Percentiles rank a stretch among this genome's conserved stretches.
These are phyloP conservation scores for Periconia digitata DNA, from an alignment of 2,329 filamentous ascomycete genomes.

Conservation along the genomic window DNA sequence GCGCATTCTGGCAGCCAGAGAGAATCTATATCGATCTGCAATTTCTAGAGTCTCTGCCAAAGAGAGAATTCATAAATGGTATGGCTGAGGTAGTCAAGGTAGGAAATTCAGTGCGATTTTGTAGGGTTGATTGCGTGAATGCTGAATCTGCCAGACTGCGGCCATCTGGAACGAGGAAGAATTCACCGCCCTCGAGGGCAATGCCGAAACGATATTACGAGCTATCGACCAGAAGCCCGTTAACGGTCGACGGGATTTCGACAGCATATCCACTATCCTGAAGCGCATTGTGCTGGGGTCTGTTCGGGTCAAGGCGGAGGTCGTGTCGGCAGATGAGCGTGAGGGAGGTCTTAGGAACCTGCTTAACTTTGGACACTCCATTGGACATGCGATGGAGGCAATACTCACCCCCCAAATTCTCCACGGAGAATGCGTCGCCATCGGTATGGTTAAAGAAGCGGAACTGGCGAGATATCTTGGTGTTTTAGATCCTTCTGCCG, in stretches of 20 bases:
- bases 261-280: slow-evolving; percentile 61
- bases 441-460: slow-evolving; percentile 98
- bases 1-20: slow-evolving; percentile 93
- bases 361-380: slow-evolving; percentile 96
- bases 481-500: slow-evolving; percentile 79
- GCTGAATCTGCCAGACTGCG: slow-evolving; percentile 63
- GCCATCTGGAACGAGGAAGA: slow-evolving; percentile 92
- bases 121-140: background rate
- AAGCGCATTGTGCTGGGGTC: slow-evolving; percentile 78
- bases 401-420: slow-evolving; percentile 93
- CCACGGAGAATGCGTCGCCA: slow-evolving; percentile 93
- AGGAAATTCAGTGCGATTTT: slow-evolving; percentile 5
- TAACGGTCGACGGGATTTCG: slow-evolving; percentile 62
- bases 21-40: slow-evolving; percentile 92
- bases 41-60: slow-evolving; percentile 87
- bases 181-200: slow-evolving; percentile 80
- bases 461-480: slow-evolving; percentile 89
- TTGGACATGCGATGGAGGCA: slow-evolving; percentile 94
- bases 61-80: slow-evolving; percentile 93
- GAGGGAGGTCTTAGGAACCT: slow-evolving; percentile 93
- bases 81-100: slow-evolving; percentile 96
- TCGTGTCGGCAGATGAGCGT: slow-evolving; percentile 91
- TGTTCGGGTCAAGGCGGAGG: slow-evolving; percentile 88
- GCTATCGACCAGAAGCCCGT: slow-evolving; percentile 66
- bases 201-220: slow-evolving; percentile 74